Evolutionary conservation across 768 basidiomycete genomes (phyloP), one percentile per base, ranked within the genome.

Genomic region (Termitomyces heimii): DNA sequence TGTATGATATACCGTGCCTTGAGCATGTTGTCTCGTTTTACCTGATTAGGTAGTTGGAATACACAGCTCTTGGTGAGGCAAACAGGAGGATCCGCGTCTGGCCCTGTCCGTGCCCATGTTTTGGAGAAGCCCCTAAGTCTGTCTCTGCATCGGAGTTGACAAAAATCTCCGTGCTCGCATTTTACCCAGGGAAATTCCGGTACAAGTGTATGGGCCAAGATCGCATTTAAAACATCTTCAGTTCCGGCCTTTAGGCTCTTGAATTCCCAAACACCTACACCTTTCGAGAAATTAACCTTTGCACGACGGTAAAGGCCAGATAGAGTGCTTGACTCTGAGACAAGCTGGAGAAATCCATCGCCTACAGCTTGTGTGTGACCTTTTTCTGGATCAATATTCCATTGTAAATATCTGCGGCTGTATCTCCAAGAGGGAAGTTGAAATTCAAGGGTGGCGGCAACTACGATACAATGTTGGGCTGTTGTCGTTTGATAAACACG

Each of bases 391-490:
- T 53, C 24, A 0, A 24, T 37, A 8, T 22, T 20, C 56, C 56
- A 57, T 4, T 39, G 14, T 5, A 57, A 42, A 47, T 47, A 16
- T 13, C 7, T n/a, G 6, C 9, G 2, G 5, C 24, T 8, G 46
- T n/a, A 1, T n/a, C 6, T n/a, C 56, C 56, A 57, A 3, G 34
- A n/a, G 4, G 39, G 32, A 2, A 45, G 50, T 10, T 53, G 50
- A 20, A 52, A 46, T 32, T 51, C 56, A 14, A 57, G 35, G 10
- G 56, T 57, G 12, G 51, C 51, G 16, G 56, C 56, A 16, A 57
- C 51, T 5, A 54, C 16, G 7, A 1, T 1, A 26, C 57, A 58
- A 5, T 47, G 35, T 2, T 13, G 6, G 12, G 51, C 49, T 16
- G 47, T 22, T 5, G 50, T 32, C 0, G 2, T 20, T 8, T 20